Evolutionary conservation across 2,329 filamentous ascomycete species (phyloP).

Genomic region (Scorias spongiosa): DNA sequence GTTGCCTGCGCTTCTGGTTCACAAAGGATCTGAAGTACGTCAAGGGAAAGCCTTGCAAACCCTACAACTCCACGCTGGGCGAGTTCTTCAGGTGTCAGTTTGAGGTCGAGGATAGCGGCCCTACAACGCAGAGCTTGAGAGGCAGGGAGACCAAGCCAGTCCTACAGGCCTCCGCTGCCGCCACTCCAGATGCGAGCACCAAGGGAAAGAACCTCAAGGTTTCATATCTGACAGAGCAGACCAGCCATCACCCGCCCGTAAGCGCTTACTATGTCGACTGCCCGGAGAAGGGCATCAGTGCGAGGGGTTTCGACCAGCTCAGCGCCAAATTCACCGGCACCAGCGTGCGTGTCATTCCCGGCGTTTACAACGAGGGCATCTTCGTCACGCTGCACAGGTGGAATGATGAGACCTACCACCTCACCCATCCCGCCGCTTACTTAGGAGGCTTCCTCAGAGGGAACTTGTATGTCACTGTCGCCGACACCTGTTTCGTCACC

Average conservation of each 20-base stretch:
- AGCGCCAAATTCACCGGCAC: slow-evolving; percentile 97
- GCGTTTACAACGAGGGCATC: slow-evolving; percentile 88
- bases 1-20: slow-evolving; percentile 92
- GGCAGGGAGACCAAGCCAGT: slow-evolving; percentile 18
- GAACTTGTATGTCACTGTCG: slow-evolving; percentile 76
- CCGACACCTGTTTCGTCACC: slow-evolving; percentile 74
- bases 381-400: slow-evolving; percentile 74
- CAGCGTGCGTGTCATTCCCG: slow-evolving; percentile 77
- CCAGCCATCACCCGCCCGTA: slow-evolving; percentile 91
- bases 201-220: slow-evolving; percentile 49
- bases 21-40: slow-evolving; percentile 98
- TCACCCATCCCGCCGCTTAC: slow-evolving; percentile 88
- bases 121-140: slow-evolving; percentile 44
- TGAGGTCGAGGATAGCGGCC: slow-evolving; percentile 57
- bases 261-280: slow-evolving; percentile 92
- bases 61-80: slow-evolving; percentile 91
- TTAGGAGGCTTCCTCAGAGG: slow-evolving; percentile 78
- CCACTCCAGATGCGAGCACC: slow-evolving; percentile 17
- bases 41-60: slow-evolving; percentile 96
- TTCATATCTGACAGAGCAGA: slow-evolving; percentile 94
- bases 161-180: slow-evolving; percentile 8
- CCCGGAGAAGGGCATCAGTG: slow-evolving; percentile 74
- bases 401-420: slow-evolving; percentile 79
- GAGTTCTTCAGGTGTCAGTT: slow-evolving; percentile 99
- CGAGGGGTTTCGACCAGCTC: slow-evolving; percentile 87